Evolutionary conservation across 1,284 basidiomycete species (phyloP), one percentile per base, ranked within the genome.

Genomic region (Puccinia coronata): DNA sequence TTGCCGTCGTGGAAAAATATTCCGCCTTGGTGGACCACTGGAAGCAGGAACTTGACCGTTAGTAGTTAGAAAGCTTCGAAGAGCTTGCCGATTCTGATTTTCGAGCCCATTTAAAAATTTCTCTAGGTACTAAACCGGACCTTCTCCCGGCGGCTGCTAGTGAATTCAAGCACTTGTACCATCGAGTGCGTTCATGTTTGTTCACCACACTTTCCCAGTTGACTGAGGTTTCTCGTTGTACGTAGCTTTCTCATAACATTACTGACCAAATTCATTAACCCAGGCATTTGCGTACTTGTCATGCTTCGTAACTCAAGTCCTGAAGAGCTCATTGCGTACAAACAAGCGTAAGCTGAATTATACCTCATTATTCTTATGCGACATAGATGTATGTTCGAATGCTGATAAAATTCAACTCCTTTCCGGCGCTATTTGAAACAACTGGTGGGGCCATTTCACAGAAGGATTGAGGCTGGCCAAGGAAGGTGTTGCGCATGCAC

Each of bases 231-330:
- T 70, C 28, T 18, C 16, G 18, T 16, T 16, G 25, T 20, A 25
- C 20, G 36, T 43, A 69, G 25, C 18, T 71, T 34, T 25, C 47
- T 71, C 8, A 20, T 49, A 23, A 23, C 12, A 12, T 57, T 73
- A 20, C 41, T 67, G 39, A 67, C 63, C 2, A 67, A 67, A 47
- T 23, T 28, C 6, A 43, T 11, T 28, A 11, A 25, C n/a, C 23
- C 41, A 76, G 73, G 73, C 57, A 36, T 61, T 76, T n/a, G 61
- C 73, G 39, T 76, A 76, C 57, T 59, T 76, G n/a, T 18, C 73
- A 43, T 76, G 73, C 47, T 76, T 76, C 47, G 73, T 63, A 18
- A 76, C 73, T 34, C 39, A 67, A 43, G 63, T 28, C 41, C 41
- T 67, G 2, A 36, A 18, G 31, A 39, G 39, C 16, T 63, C 59